Base-by-base conservation (phyloP, 352 stramenopile species). In the Pseudoperonospora humuli region DNA sequence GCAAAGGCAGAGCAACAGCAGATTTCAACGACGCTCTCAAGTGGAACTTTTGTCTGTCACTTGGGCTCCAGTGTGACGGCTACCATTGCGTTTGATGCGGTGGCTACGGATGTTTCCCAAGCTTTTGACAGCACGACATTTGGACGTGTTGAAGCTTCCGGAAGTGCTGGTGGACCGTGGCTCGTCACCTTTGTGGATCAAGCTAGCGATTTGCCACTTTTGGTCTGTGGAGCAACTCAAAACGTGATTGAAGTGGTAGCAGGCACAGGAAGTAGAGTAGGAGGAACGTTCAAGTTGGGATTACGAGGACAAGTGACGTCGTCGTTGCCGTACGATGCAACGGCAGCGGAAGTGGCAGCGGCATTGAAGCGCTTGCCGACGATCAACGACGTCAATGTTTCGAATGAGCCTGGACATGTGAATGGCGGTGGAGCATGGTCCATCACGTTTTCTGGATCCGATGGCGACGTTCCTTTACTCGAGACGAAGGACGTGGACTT, bases 1-100 rank as follows among this genome's bases (percentile, higher is more conserved):
- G 53, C 54, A 1, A 75, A 78, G 31, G 61, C 53, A 8, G 68
- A 77, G 41, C 62, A 69, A 19, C 60, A 80, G 27, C 43, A 56
- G 15, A 54, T 84, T 15, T 31, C 45, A 13, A 76, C 67, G 0
- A 21, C 50, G 0, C 28, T 67, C 8, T 65, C 62, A 11, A 74
- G 59, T 39, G 71, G 71, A 3, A 50, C 26, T 1, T 84, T 84
- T 35, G 43, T 31, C 0, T 80, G 71, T 25, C 42, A 14, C 3
- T 51, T 19, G 4, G 14, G 20, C 14, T 3, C 21, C 6, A 11
- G 34, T 39, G 5, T 31, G 21, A 37, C 61, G 0, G 25, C 2
- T 2, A 13, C 44, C 1, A 74, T 83, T 17, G 13, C 45, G 4
- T 67, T 70, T 29, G 54, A 68, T 39, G 57, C 67, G 3, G 36